Percentiles rank a stretch among this genome's conserved stretches.
These are phyloP conservation scores for Neodidymelliopsis sp. DNA, from an alignment of 2,329 filamentous ascomycete genomes.

Conservation along the genomic window DNA sequence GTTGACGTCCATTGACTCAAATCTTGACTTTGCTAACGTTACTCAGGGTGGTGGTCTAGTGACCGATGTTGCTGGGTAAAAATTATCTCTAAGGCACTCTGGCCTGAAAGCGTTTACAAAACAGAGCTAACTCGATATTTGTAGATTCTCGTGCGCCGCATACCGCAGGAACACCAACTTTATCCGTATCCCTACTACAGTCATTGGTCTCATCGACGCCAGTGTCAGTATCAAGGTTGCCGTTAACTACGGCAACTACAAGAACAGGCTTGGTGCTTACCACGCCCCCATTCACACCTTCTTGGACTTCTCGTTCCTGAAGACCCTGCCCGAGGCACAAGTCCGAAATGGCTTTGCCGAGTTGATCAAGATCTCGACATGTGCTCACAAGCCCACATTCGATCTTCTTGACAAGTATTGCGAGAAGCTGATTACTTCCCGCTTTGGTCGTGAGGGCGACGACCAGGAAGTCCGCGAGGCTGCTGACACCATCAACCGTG, in stretches of 20 bases:
- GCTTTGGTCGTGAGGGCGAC: constrained; percentile 69
- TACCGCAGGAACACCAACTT: constrained; percentile 77
- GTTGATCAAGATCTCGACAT: constrained; percentile 78
- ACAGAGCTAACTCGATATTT: constrained; percentile 28
- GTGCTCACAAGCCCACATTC: constrained; percentile 71
- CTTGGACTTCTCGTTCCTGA: constrained; percentile 76
- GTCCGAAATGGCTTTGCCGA: constrained; percentile 78
- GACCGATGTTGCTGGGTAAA: constrained; percentile 69
- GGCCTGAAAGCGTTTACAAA: constrained; percentile 44
- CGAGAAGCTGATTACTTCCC: constrained; percentile 70
- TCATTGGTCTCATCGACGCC: constrained; percentile 78
- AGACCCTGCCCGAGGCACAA: constrained; percentile 70
- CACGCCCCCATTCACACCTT: constrained; percentile 76
- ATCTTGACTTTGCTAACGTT: constrained; percentile 18
- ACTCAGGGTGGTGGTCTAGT: constrained; percentile 51
- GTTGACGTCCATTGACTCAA: constrained; percentile 6
- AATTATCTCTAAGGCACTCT: constrained; percentile 58
- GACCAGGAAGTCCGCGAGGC: constrained; percentile 66
- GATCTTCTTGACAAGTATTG: constrained; percentile 73
- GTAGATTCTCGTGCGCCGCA: constrained; percentile 66
- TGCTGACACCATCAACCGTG: constrained; percentile 72
- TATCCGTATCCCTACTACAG: constrained; percentile 76
- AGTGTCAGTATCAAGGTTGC: constrained; percentile 81
- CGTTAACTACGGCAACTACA: constrained; percentile 78
- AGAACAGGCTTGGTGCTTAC: constrained; percentile 77